Evolutionary conservation across 208 protist species (phyloP).

Genomic region (Trypanosomatidae sp.): DNA sequence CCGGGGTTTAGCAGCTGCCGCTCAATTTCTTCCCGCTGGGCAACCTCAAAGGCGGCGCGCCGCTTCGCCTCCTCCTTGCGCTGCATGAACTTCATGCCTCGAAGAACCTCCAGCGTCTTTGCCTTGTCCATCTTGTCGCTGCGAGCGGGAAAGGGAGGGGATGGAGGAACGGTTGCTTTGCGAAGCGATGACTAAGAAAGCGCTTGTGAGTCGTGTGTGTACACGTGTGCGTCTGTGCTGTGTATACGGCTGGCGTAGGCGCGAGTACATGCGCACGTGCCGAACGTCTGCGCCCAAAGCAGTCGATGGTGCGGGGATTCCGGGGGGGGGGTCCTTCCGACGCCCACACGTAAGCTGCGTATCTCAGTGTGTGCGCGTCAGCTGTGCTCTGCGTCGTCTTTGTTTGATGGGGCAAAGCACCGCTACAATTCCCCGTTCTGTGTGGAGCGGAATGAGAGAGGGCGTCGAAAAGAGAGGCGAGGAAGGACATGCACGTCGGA

Average conservation of each 20-base stretch:
- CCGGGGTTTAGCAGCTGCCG: slow-evolving; percentile 27
- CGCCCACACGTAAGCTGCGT: not conserved
- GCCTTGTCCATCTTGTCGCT: slow-evolving; percentile 57
- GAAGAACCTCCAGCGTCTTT: slow-evolving; percentile 82
- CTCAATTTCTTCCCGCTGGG: slow-evolving; percentile 60
- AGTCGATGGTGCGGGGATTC: not conserved
- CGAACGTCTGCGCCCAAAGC: not conserved
- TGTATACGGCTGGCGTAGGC: too few relatives aligned
- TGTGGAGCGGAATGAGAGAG: not conserved
- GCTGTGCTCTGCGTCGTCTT: not conserved
- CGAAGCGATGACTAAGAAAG: not conserved
- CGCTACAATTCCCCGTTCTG: not conserved
- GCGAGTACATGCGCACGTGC: not conserved
- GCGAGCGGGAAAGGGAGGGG: not conserved
- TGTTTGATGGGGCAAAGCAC: not conserved
- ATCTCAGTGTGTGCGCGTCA: not conserved
- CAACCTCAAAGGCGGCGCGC: slow-evolving; percentile 64
- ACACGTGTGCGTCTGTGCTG: not conserved
- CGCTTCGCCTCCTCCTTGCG: slow-evolving; percentile 87
- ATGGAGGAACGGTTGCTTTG: not conserved
- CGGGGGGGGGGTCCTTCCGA: not conserved
- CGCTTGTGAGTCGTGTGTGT: not conserved
- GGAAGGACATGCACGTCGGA: not conserved
- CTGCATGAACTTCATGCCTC: slow-evolving; percentile 93
- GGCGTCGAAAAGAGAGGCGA: not conserved